Evolutionary conservation across 2,329 filamentous ascomycete species (phyloP), one percentile per base, ranked within the genome.

Genomic region (Ceratocystis destructans): DNA sequence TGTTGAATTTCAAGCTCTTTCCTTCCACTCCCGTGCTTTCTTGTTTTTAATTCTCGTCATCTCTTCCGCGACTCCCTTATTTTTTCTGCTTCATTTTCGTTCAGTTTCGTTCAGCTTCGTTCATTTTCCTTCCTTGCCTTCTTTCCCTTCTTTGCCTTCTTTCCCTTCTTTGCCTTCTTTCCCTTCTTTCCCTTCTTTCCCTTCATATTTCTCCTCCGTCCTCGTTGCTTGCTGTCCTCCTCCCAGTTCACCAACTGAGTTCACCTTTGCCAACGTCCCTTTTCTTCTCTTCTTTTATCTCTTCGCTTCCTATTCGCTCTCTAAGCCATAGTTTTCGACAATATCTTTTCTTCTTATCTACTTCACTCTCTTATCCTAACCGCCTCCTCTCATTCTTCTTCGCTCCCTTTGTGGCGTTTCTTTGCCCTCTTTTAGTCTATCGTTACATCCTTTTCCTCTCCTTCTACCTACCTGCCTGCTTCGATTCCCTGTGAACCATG

Each of bases 221-320:
- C 20, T 64, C 33, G 41, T 50, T 62, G 37, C 57, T 62, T 48
- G 20, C 64, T n/a, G 41, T 66, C n/a, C 41, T 55, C 41, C 46
- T 64, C 37, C 53, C 53, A 33, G 15, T 22, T 37, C 45, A 28
- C 61, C 41, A n/a, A 50, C 59, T 61, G 50, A 48, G 31, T 31
- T 66, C 64, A 3, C 22, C 53, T 62, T 59, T 41, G 37, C 45
- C 31, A 45, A 41, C 62, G 37, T 15, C 6, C 46, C 64, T 64
- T 68, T 25, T 61, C 64, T 62, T 61, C 41, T 63, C 62, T 57
- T 68, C n/a, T 62, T 55, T 50, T 41, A 25, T 57, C 65, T 65
- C 44, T 68, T 69, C 66, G 37, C 55, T 69, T 70, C 68, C 59
- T 68, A 25, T 67, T 69, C 69, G 64, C 66, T 70, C 69, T 37